These are phyloP conservation scores for Trifolium subterraneum DNA, from an alignment of 306 rosid species.

Conservation along the genomic window DNA sequence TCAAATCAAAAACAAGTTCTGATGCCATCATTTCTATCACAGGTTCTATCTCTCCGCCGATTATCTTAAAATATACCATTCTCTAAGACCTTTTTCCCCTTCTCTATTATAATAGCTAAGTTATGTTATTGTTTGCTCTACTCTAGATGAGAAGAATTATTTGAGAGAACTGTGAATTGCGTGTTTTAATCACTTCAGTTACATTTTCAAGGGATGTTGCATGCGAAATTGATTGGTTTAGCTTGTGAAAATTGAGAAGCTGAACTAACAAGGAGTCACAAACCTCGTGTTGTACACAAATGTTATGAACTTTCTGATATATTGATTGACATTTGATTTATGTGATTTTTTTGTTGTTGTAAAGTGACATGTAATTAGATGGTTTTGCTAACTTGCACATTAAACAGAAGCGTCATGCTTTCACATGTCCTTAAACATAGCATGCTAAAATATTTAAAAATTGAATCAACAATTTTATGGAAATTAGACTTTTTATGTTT, in stretches of 20 bases:
- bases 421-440: too few relatives aligned
- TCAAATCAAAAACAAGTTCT: conserved; percentile 38
- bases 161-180: conserved; percentile 18
- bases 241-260: conserved; percentile 33
- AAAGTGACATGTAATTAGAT: not conserved
- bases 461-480: too few relatives aligned
- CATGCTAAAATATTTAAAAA: too few relatives aligned
- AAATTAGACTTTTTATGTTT: too few relatives aligned
- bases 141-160: not conserved
- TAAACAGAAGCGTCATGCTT: too few relatives aligned
- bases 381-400: not conserved
- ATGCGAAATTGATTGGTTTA: conserved; percentile 13
- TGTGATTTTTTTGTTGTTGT: conserved; percentile 12
- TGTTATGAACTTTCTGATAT: conserved; percentile 38
- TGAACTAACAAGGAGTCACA: conserved; percentile 42
- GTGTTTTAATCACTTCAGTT: conserved; percentile 15
- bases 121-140: not conserved
- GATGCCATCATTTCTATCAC: conserved; percentile 10
- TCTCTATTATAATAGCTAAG: not conserved
- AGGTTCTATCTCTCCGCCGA: conserved; percentile 43
- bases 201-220: conserved; percentile 19
- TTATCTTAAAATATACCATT: conserved; percentile 32
- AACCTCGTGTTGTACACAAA: conserved; percentile 15
- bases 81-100: not conserved
- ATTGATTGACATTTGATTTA: conserved; percentile 34